Conservation (phyloP, 805 yeast genomes). For the Ogataea kodamae region DNA sequence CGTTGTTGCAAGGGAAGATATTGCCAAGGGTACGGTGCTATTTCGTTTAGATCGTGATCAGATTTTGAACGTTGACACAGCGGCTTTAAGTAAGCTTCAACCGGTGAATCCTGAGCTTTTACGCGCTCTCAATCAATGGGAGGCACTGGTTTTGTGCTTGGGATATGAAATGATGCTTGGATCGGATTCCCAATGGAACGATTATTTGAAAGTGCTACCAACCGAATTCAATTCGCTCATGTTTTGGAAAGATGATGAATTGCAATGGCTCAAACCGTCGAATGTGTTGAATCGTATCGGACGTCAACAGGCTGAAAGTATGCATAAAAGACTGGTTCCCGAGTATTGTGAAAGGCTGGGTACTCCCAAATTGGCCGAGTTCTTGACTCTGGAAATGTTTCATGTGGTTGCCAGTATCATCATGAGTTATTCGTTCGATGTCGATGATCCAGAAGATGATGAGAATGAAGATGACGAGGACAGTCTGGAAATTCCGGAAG, state of each 20-base stretch:
- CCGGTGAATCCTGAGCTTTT: slow-evolving; percentile 37
- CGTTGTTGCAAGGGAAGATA: slow-evolving; percentile 59
- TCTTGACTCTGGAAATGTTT: slow-evolving; percentile 53
- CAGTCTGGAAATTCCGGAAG: slow-evolving; percentile 21
- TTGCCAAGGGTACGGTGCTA: slow-evolving; percentile 57
- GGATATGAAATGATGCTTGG: slow-evolving; percentile 54
- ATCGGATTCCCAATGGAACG: slow-evolving; percentile 55
- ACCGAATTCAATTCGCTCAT: slow-evolving; percentile 60
- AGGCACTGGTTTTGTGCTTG: slow-evolving; percentile 64
- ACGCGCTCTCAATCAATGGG: slow-evolving; percentile 63
- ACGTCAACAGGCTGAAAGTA: slow-evolving; percentile 55
- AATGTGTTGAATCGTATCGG: slow-evolving; percentile 70
- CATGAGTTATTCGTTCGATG: slow-evolving; percentile 90
- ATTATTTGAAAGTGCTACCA: slow-evolving; percentile 75
- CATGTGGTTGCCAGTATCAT: slow-evolving; percentile 74
- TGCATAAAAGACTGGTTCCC: slow-evolving; percentile 48
- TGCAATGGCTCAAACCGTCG: slow-evolving; percentile 61
- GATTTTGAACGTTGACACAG: slow-evolving; percentile 58
- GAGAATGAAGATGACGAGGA: slow-evolving; percentile 29
- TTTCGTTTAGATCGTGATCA: slow-evolving; percentile 64
- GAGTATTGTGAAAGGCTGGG: slow-evolving; percentile 37
- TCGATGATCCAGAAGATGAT: slow-evolving; percentile 38
- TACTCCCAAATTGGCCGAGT: slow-evolving; percentile 30
- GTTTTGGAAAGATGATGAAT: slow-evolving; percentile 72
- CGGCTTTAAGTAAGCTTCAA: slow-evolving; percentile 38